Evolutionary conservation across 2,329 filamentous ascomycete species (phyloP).

Genomic region (Ophiognomonia clavigignenti-juglandacearum): DNA sequence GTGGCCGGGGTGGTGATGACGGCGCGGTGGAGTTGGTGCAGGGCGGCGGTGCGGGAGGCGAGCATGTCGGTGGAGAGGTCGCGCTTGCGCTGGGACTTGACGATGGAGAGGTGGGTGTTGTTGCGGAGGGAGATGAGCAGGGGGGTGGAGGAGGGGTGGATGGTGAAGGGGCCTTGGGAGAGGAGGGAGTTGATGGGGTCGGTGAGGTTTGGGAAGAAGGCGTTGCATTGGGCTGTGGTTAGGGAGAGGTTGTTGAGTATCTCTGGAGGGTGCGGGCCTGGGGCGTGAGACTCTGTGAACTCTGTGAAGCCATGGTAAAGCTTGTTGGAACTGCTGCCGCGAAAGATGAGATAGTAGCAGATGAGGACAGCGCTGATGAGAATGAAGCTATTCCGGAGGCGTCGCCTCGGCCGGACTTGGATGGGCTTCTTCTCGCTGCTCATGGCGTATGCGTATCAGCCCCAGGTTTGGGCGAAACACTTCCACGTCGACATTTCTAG

Average conservation of each 20-base stretch:
- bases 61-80: constrained; percentile 42
- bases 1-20: constrained; percentile 39
- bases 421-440: constrained; percentile 19
- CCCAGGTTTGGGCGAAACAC: not conserved
- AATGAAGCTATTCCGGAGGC: constrained; percentile 19
- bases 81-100: constrained; percentile 33
- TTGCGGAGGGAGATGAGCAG: constrained; percentile 38
- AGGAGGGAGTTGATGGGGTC: constrained; percentile 41
- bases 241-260: constrained; percentile 33
- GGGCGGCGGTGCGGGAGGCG: constrained; percentile 42
- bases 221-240: constrained; percentile 36
- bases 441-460: constrained; percentile 10
- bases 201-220: constrained; percentile 41
- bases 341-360: constrained; percentile 23
- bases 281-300: not conserved
- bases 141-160: constrained; percentile 32
- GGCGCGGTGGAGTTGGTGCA: constrained; percentile 50
- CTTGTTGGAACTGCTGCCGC: constrained; percentile 1
- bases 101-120: constrained; percentile 39
- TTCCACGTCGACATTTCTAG: not conserved
- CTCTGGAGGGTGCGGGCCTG: constrained; percentile 12
- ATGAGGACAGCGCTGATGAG: constrained; percentile 18
- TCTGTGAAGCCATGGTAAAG: no score
- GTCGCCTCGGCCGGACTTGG: constrained; percentile 18
- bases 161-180: constrained; percentile 37